These are phyloP conservation scores for Oenanthe javanica DNA, from an alignment of 140 eudicot species.

Conservation along the genomic window DNA sequence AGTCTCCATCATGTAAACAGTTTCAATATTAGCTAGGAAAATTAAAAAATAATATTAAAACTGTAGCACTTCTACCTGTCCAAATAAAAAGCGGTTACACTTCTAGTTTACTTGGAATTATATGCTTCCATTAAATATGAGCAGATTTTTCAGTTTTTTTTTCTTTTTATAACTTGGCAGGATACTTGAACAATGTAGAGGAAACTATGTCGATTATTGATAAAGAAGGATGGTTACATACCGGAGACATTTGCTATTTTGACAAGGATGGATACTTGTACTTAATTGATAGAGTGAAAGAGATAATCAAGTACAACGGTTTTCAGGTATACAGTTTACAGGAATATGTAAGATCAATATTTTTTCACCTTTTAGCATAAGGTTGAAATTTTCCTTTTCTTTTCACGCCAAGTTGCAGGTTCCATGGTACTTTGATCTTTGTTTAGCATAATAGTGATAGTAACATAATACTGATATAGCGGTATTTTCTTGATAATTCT, in stretches of 20 bases:
- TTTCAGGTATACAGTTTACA: slow-evolving; percentile 50
- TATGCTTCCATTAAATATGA: neutral
- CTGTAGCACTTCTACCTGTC: neutral
- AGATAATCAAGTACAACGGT: slow-evolving; percentile 89
- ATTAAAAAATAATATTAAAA: neutral
- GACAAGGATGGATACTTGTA: slow-evolving; percentile 71
- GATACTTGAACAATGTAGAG: slow-evolving; percentile 67
- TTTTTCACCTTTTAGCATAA: neutral
- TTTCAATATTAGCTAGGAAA: neutral
- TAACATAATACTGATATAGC: neutral
- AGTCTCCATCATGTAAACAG: neutral
- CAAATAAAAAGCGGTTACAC: neutral
- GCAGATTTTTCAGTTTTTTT: neutral
- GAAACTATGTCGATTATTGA: slow-evolving; percentile 57
- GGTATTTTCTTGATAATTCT: neutral
- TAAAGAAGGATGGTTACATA: slow-evolving; percentile 77
- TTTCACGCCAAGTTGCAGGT: neutral
- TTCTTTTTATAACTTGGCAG: slow-evolving; percentile 19
- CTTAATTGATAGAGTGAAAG: slow-evolving; percentile 70
- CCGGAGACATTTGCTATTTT: slow-evolving; percentile 80
- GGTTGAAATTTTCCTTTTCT: neutral
- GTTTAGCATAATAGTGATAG: neutral
- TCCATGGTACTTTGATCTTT: neutral
- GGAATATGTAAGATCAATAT: neutral
- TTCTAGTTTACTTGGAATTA: neutral